Conservation (phyloP, 179 eudicot genomes). For the Beta corolliflora region DNA sequence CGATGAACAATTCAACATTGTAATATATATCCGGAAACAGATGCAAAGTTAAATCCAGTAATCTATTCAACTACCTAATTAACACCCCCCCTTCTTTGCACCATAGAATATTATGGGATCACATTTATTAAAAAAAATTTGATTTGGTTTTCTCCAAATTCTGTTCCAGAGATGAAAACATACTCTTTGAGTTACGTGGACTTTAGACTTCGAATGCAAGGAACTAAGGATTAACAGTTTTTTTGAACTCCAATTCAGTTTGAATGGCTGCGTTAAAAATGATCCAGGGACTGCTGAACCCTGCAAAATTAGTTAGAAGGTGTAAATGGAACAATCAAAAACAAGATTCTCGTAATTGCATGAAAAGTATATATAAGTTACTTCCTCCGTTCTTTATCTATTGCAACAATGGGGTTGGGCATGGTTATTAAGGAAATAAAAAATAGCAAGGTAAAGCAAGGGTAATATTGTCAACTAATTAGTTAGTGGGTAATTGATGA, state of each 20-base stretch:
- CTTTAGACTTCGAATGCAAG: constrained; percentile 26
- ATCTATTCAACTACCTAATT: neutral
- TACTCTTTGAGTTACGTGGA: constrained; percentile 35
- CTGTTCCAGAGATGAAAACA: constrained; percentile 17
- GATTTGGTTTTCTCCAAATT: neutral
- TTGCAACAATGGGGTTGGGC: too few species aligned
- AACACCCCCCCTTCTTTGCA: neutral
- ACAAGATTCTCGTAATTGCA: neutral
- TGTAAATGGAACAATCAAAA: constrained; percentile 22
- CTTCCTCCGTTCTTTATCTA: too few species aligned
- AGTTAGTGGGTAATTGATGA: too few species aligned
- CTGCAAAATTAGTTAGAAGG: constrained; percentile 34
- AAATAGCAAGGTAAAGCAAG: too few species aligned
- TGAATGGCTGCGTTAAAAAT: constrained; percentile 31
- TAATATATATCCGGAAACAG: neutral
- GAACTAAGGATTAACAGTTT: constrained; percentile 27
- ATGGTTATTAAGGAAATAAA: too few species aligned
- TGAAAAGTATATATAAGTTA: neutral
- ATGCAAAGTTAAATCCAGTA: neutral
- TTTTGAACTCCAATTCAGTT: constrained; percentile 28
- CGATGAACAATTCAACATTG: neutral
- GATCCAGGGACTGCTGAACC: constrained; percentile 31
- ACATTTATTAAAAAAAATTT: neutral
- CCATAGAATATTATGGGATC: neutral
- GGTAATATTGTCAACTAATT: too few species aligned